Base-by-base conservation (phyloP, 2,329 filamentous ascomycete species). In the Phaeosphaeriaceae sp. region DNA sequence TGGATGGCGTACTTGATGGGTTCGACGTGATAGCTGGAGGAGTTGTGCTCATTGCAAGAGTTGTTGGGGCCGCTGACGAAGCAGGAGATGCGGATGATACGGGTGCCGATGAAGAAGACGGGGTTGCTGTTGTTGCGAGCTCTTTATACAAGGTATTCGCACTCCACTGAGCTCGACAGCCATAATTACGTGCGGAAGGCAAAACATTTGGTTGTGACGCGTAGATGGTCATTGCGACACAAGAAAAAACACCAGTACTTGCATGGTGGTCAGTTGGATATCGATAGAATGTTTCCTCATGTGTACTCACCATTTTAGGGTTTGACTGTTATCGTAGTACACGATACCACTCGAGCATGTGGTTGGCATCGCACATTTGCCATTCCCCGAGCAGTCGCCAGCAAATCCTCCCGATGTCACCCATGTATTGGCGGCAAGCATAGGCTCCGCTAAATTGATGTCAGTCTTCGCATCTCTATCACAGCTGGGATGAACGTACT, bases 151-250 rank as follows among this genome's bases (percentile, higher is more conserved):
- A 36, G 10, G 46, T 53, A 31, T 51, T 15, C 17, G 49, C 49
- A 19, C 7, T n/a, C 41, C 45, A 44, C 1, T 19, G 17, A 13
- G 21, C 17, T 7, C 40, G 45, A 19, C 57, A 59, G 17, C 7
- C 22, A 27, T 53, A 53, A 13, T 56, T 53, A 21, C 31, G 13
- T 10, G 49, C 57, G 20, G 57, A 59, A 21, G 45, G 53, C 7
- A 42, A 45, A 17, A 40, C 40, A 22, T 51, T 48, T 20, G 49
- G 49, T 17, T 21, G 46, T 25, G 33, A 49, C 21, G 49, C 49
- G 50, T 49, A 59, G 7, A 59, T 53, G 1, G 57, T 56, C 25
- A 49, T 40, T 17, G 44, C n/a, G 15, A 49, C 40, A 31, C 57
- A 56, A 4, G 19, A 51, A 7, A 33, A 45, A 7, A 15, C 44